phyloP scores from a whole-genome alignment of 2,329 filamentous ascomycete species.

The Aspergillus transmontanensis region DNA sequence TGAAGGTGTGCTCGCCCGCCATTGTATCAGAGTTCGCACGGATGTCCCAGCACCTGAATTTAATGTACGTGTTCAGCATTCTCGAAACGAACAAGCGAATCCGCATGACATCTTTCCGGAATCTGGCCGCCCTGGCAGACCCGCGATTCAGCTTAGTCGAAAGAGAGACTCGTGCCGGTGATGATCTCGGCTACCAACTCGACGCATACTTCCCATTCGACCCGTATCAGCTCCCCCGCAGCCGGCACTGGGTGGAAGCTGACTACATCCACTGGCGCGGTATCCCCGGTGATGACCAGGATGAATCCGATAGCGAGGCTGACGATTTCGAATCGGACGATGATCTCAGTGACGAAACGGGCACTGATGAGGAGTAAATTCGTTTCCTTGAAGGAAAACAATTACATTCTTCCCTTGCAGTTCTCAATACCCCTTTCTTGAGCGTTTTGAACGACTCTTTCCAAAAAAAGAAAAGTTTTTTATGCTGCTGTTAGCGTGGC shows the following conservation, averaged over 20 bases:
- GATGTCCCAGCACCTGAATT: conserved; percentile 79
- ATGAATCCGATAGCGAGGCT: conserved; percentile 49
- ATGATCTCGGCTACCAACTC: conserved; percentile 79
- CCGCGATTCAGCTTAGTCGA: conserved; percentile 47
- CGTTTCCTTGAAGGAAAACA: not conserved
- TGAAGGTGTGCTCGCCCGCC: conserved; percentile 88
- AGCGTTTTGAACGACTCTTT: not conserved
- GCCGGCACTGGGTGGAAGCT: conserved; percentile 81
- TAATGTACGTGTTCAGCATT: conserved; percentile 86
- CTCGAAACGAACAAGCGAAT: conserved; percentile 92
- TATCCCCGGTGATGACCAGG: conserved; percentile 66
- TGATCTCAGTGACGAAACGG: conserved; percentile 45
- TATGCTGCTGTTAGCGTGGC: conserved; percentile 26
- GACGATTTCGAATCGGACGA: conserved; percentile 36
- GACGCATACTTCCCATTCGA: conserved; percentile 98
- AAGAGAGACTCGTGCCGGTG: conserved; percentile 60
- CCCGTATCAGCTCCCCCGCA: conserved; percentile 86
- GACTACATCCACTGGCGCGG: conserved; percentile 82
- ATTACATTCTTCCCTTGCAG: not conserved
- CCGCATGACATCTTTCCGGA: conserved; percentile 69
- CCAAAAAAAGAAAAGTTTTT: not conserved
- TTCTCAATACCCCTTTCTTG: conserved; percentile 2
- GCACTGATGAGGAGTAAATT: conserved; percentile 44
- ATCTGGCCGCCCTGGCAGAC: conserved; percentile 39
- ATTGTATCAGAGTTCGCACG: conserved; percentile 93